Conservation (phyloP, 129 eudicot species). For the Heracleum sosnowskyi region DNA sequence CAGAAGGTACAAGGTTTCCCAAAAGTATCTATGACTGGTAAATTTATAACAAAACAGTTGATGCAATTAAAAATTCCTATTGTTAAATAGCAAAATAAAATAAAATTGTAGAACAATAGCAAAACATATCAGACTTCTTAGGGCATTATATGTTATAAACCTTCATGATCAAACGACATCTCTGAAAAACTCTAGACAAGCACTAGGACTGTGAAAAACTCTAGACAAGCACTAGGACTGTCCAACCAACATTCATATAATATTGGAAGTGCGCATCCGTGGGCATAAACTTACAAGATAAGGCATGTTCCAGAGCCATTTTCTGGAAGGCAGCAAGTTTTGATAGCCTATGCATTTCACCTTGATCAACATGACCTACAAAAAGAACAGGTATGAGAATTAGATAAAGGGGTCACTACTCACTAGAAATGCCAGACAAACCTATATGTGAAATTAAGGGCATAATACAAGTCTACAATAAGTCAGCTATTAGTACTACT, state of each 20-base stretch:
- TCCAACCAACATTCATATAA: background rate
- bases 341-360: conserved; percentile 39
- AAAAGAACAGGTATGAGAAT: background rate
- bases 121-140: background rate
- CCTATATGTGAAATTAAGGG: too few species aligned
- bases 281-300: conserved; percentile 57
- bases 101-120: background rate
- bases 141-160: background rate
- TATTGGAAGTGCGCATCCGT: background rate
- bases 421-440: too few species aligned
- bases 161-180: background rate
- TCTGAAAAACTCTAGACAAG: background rate
- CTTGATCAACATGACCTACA: conserved; percentile 37
- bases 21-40: background rate
- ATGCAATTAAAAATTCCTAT: background rate
- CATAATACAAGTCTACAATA: background rate
- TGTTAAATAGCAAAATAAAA: too few species aligned
- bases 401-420: too few species aligned
- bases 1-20: background rate
- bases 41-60: background rate
- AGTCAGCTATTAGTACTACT: background rate
- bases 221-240: background rate
- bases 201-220: background rate
- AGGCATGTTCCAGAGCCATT: conserved; percentile 75
- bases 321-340: conserved; percentile 87